Percentiles rank a stretch among this genome's conserved stretches.
Evolutionary conservation across 495 filamentous ascomycete genomes (phyloP).

Genomic region (Hypomontagnella submonticulosa): DNA sequence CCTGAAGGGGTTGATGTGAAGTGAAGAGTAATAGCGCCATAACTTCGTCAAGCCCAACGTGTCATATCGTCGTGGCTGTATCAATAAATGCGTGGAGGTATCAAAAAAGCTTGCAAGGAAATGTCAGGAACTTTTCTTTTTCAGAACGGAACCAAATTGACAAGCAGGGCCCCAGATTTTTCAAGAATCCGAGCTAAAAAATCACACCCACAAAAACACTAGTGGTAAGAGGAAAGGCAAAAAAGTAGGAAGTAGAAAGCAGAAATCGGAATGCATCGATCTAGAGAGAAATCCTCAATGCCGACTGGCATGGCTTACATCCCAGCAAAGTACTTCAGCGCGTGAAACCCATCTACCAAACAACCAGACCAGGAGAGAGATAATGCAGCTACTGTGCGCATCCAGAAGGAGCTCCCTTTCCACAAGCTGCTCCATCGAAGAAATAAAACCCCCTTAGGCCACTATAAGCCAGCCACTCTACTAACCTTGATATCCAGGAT

Average conservation of each 20-base stretch:
- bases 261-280: constrained; percentile 43
- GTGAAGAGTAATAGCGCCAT: constrained; percentile 35
- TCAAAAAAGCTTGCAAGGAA: constrained; percentile 49
- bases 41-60: constrained; percentile 47
- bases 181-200: constrained; percentile 40
- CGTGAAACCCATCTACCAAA: constrained; percentile 26
- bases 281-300: constrained; percentile 35
- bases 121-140: constrained; percentile 52
- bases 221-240: constrained; percentile 39
- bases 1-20: constrained; percentile 29
- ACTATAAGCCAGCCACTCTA: no score
- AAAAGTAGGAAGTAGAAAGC: constrained; percentile 45
- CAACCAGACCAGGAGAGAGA: constrained; percentile 26
- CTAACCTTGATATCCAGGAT: constrained; percentile 70
- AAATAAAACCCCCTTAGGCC: constrained; percentile 15
- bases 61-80: constrained; percentile 36
- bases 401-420: constrained; percentile 12
- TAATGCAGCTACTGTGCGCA: constrained; percentile 24
- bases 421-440: constrained; percentile 24
- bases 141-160: constrained; percentile 40
- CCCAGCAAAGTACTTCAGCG: constrained; percentile 30
- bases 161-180: constrained; percentile 17
- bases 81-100: constrained; percentile 50
- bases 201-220: constrained; percentile 49
- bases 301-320: constrained; percentile 33